These are phyloP conservation scores for Mangifera indica DNA, from an alignment of 345 rosid species.

Conservation along the genomic window DNA sequence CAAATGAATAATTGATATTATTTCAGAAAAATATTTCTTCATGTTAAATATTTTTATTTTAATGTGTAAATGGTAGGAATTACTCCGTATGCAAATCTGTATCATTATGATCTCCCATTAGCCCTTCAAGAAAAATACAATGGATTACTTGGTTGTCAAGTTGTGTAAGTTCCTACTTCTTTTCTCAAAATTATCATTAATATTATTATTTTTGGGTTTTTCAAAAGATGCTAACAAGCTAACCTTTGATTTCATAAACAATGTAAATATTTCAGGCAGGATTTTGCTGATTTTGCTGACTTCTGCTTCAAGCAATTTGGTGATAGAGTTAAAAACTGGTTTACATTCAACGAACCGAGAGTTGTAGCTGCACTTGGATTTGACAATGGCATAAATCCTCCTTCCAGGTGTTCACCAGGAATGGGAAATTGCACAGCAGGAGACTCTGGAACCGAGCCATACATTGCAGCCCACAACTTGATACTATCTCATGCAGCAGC, in stretches of 20 bases:
- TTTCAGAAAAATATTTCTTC: neutral
- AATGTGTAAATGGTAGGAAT: slow-evolving; percentile 33
- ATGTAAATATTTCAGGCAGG: slow-evolving; percentile 38
- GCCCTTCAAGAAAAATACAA: slow-evolving; percentile 46
- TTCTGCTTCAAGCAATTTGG: slow-evolving; percentile 66
- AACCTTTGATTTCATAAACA: neutral
- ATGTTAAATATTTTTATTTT: too few species aligned
- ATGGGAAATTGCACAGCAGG: slow-evolving; percentile 58
- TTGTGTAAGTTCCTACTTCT: slow-evolving; percentile 33
- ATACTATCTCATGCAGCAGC: slow-evolving; percentile 62
- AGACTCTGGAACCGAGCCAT: slow-evolving; percentile 59
- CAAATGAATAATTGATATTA: neutral
- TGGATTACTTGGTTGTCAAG: slow-evolving; percentile 36
- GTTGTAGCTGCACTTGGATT: slow-evolving; percentile 58
- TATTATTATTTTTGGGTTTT: neutral
- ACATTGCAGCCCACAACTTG: slow-evolving; percentile 54
- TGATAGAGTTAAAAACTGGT: slow-evolving; percentile 67
- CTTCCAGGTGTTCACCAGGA: slow-evolving; percentile 54
- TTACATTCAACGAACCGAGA: slow-evolving; percentile 67
- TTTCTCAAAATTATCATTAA: too few species aligned
- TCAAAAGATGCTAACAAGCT: neutral
- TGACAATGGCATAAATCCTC: slow-evolving; percentile 52
- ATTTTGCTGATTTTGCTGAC: slow-evolving; percentile 57
- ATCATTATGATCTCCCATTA: slow-evolving; percentile 55
- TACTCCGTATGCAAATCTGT: slow-evolving; percentile 55